A percentile compares a stretch with the other conserved stretches of the same genome.
Evolutionary conservation across 2,329 filamentous ascomycete species (phyloP).

Genomic region (Aspergillus neoniger): DNA sequence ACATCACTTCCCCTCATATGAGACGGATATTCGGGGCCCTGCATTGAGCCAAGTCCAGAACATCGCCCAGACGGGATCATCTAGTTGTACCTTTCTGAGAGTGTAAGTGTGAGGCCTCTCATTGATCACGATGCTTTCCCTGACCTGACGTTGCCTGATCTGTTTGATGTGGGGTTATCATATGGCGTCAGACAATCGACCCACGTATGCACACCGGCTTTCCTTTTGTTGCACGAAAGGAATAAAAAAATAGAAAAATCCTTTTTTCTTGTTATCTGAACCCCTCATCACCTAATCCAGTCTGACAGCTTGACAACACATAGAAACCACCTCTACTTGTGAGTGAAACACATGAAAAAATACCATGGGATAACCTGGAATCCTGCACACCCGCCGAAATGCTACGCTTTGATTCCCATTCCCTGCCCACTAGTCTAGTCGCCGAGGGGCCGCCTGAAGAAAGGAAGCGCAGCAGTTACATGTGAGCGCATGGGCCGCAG

Average conservation of each 20-base stretch:
- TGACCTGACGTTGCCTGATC: slow-evolving; percentile 13
- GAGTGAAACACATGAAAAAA: too few relatives aligned
- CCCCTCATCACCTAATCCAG: neutral
- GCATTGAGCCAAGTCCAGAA: slow-evolving; percentile 11
- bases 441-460: neutral
- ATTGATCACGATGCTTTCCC: neutral
- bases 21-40: neutral
- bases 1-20: neutral
- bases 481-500: neutral
- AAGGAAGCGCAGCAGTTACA: neutral
- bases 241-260: neutral
- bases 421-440: neutral
- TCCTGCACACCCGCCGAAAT: neutral
- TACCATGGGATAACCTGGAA: neutral
- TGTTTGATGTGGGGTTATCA: slow-evolving; percentile 10
- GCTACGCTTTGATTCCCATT: too few relatives aligned
- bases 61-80: neutral
- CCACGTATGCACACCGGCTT: neutral
- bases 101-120: neutral
- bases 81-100: neutral
- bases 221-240: neutral
- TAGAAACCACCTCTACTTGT: too few relatives aligned
- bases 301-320: neutral
- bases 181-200: slow-evolving; percentile 1
- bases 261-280: neutral